A percentile compares a stretch with the other conserved stretches of the same genome.
phyloP scores from a whole-genome alignment of 106 monocot genomes.

The Ottelia alismoides region DNA sequence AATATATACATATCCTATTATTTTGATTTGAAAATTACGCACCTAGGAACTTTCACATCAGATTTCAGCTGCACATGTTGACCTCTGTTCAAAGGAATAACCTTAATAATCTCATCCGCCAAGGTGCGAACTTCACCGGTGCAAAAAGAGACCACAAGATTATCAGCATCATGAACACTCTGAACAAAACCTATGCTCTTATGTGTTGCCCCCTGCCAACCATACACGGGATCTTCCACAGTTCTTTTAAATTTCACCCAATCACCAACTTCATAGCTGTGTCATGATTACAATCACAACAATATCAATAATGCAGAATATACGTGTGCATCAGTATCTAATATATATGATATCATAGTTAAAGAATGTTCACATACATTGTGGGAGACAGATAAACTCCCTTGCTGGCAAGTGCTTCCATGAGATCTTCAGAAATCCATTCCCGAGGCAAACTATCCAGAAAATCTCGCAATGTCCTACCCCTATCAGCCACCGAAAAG shows the following conservation, averaged over 20 bases:
- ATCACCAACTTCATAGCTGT: slow-evolving; percentile 79
- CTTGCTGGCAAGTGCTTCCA: slow-evolving; percentile 79
- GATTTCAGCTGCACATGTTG: slow-evolving; percentile 88
- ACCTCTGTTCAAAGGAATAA: slow-evolving; percentile 89
- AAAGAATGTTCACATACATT: slow-evolving; percentile 39
- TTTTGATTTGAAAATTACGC: too few relatives aligned
- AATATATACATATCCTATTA: too few relatives aligned
- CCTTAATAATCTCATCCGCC: slow-evolving; percentile 64
- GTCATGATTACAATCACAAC: background rate
- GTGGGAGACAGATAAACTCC: slow-evolving; percentile 90
- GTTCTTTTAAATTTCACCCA: slow-evolving; percentile 88
- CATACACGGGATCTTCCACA: slow-evolving; percentile 46
- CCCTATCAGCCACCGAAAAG: slow-evolving; percentile 38
- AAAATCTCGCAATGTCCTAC: slow-evolving; percentile 85
- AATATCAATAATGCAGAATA: too few relatives aligned
- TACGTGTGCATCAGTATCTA: too few relatives aligned
- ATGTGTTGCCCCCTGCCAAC: slow-evolving; percentile 84
- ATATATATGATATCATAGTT: too few relatives aligned
- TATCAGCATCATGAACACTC: slow-evolving; percentile 30
- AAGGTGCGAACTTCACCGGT: slow-evolving; percentile 72
- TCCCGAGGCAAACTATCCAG: slow-evolving; percentile 86
- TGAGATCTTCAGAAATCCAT: slow-evolving; percentile 97
- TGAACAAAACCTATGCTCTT: slow-evolving; percentile 94
- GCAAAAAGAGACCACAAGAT: slow-evolving; percentile 77
- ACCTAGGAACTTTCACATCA: slow-evolving; percentile 82